Evolutionary conservation across 148 eudicot species (phyloP).

Genomic region (Silene conica): DNA sequence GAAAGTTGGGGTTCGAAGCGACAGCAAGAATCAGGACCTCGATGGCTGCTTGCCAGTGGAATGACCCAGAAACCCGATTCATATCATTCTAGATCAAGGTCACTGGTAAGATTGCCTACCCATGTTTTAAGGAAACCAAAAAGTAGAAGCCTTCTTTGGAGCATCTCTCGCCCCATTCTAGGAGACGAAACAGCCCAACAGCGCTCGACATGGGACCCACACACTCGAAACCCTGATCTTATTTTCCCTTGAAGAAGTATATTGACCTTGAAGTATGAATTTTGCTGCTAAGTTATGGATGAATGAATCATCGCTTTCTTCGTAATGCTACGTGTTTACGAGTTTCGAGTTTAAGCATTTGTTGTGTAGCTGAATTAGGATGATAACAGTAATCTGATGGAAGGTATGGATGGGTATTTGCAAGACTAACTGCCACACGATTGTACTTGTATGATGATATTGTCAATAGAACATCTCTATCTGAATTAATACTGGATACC

Average conservation of each 20-base stretch:
- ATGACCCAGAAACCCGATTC: constrained; percentile 32
- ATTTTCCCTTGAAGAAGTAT: constrained; percentile 23
- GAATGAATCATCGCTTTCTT: neutral
- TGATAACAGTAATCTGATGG: neutral
- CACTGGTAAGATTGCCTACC: constrained; percentile 26
- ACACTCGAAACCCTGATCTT: constrained; percentile 54
- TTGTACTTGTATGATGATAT: neutral
- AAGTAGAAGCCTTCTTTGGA: constrained; percentile 41
- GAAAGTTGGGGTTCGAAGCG: constrained; percentile 36
- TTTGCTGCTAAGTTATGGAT: neutral
- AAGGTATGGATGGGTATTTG: neutral
- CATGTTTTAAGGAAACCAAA: constrained; percentile 25
- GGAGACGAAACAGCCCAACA: constrained; percentile 22
- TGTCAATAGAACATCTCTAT: neutral
- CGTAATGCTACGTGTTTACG: neutral
- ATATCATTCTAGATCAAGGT: constrained; percentile 32
- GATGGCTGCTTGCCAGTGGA: constrained; percentile 64
- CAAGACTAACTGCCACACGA: constrained; percentile 13
- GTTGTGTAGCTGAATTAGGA: neutral
- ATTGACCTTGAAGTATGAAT: too few species aligned
- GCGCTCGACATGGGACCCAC: constrained; percentile 21
- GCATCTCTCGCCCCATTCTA: constrained; percentile 35
- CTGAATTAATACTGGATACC: neutral
- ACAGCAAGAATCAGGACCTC: constrained; percentile 48
- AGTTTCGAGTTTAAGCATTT: neutral